Percentiles rank a stretch among this genome's conserved stretches.
These are phyloP conservation scores for Globisporangium viniferum DNA, from an alignment of 352 stramenopile genomes.

Conservation along the genomic window DNA sequence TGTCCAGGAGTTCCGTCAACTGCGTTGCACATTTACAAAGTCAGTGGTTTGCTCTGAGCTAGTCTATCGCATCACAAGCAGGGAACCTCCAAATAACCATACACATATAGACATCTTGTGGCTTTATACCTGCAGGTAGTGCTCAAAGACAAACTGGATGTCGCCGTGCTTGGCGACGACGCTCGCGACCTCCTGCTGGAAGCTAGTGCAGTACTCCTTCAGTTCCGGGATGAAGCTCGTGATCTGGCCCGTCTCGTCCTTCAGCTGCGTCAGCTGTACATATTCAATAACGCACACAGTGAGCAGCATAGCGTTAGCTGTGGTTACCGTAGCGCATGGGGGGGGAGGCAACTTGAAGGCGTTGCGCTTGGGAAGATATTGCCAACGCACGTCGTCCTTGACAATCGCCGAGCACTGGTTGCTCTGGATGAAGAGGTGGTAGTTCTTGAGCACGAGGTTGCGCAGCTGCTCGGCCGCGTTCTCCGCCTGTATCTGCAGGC, in stretches of 20 bases:
- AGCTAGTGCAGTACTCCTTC: conserved; percentile 43
- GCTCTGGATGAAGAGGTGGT: conserved; percentile 90
- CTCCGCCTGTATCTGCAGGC: conserved; percentile 79
- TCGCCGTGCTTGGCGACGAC: conserved; percentile 73
- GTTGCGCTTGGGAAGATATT: background rate
- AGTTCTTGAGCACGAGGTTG: conserved; percentile 84
- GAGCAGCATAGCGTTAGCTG: background rate
- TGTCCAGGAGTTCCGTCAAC: conserved; percentile 96
- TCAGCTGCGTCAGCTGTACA: conserved; percentile 55
- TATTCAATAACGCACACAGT: background rate
- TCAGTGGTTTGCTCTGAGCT: background rate
- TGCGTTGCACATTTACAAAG: conserved; percentile 17
- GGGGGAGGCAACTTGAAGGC: background rate
- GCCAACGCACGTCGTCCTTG: conserved; percentile 58
- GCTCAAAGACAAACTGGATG: conserved; percentile 89
- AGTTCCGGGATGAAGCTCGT: conserved; percentile 49
- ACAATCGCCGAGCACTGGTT: conserved; percentile 84
- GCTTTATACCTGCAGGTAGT: conserved; percentile 70
- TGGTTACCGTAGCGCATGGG: no score
- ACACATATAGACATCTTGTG: no score
- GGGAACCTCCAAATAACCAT: background rate
- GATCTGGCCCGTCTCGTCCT: conserved; percentile 60
- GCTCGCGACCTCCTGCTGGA: conserved; percentile 50
- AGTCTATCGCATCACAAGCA: background rate
- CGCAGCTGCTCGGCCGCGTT: conserved; percentile 74